A percentile compares a stretch with the other conserved stretches of the same genome.
Conservation (phyloP, 2,329 filamentous ascomycete species). For the Ceratocystiopsis sp. region DNA sequence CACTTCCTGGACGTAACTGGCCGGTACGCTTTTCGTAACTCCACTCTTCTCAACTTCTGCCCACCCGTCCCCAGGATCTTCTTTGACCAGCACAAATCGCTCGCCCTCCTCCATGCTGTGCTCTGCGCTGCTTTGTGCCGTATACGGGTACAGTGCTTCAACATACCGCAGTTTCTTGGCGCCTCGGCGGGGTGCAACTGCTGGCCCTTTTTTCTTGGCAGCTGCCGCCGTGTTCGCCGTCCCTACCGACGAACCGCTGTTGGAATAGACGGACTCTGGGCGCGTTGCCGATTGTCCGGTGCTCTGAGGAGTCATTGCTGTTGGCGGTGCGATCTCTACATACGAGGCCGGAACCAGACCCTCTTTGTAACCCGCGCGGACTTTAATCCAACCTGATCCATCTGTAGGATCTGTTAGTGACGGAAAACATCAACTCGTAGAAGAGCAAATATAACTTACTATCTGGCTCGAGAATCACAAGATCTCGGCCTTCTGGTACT, state of each 20-base stretch:
- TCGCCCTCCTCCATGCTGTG: constrained; percentile 86
- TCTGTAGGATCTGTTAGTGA: constrained; percentile 33
- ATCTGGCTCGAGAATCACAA: constrained; percentile 69
- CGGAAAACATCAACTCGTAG: not conserved
- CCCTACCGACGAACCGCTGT: constrained; percentile 51
- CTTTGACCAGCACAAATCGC: constrained; percentile 73
- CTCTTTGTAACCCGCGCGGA: constrained; percentile 57
- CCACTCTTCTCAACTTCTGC: constrained; percentile 90
- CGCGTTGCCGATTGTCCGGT: constrained; percentile 36
- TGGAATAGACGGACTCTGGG: constrained; percentile 58
- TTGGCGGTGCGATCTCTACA: constrained; percentile 44
- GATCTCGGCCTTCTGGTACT: constrained; percentile 61
- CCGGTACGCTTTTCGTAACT: constrained; percentile 73
- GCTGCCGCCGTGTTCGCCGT: constrained; percentile 15
- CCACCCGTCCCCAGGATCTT: constrained; percentile 89
- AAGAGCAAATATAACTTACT: constrained; percentile 37
- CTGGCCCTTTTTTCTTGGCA: constrained; percentile 73
- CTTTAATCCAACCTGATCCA: constrained; percentile 79
- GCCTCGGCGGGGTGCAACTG: constrained; percentile 75
- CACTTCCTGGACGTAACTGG: constrained; percentile 75
- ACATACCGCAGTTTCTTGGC: constrained; percentile 92
- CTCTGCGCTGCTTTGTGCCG: constrained; percentile 69
- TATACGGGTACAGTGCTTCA: constrained; percentile 83
- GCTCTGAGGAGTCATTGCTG: constrained; percentile 26
- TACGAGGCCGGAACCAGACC: constrained; percentile 82